These are phyloP conservation scores for Nasturtium officinale DNA, from an alignment of 345 rosid species.

Conservation along the genomic window DNA sequence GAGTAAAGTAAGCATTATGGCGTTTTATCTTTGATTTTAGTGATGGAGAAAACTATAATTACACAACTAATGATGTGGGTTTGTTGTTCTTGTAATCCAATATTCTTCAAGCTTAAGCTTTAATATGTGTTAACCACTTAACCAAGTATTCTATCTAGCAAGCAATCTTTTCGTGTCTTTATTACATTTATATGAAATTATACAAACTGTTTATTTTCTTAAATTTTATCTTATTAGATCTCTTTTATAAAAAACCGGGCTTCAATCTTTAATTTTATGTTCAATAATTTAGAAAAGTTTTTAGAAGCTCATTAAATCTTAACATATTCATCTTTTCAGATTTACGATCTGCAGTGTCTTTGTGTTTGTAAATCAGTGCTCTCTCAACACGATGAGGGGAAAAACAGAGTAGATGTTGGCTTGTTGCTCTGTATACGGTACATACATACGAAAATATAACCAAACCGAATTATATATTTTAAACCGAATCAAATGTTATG, in stretches of 20 bases:
- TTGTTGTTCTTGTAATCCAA: conserved; percentile 37
- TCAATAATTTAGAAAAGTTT: background rate
- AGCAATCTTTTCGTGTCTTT: background rate
- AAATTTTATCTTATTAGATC: background rate
- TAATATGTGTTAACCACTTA: conserved; percentile 20
- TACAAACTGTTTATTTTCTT: background rate
- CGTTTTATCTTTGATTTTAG: background rate
- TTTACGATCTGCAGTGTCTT: background rate
- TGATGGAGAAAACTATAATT: conserved; percentile 42
- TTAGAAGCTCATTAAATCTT: background rate
- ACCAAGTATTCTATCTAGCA: conserved; percentile 32
- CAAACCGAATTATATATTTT: background rate
- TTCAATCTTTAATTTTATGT: background rate
- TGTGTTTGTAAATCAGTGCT: background rate
- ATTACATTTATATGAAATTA: background rate
- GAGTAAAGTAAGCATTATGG: conserved; percentile 22
- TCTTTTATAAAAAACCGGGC: background rate
- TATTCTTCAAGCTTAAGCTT: conserved; percentile 35
- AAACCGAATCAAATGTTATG: background rate
- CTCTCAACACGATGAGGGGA: background rate
- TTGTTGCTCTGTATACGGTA: background rate
- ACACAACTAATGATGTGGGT: conserved; percentile 36
- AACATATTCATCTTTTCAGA: background rate
- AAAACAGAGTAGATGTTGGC: background rate
- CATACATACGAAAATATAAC: no score